Conservation (phyloP, 1,284 basidiomycete genomes). For the Phylloporus sp. region DNA sequence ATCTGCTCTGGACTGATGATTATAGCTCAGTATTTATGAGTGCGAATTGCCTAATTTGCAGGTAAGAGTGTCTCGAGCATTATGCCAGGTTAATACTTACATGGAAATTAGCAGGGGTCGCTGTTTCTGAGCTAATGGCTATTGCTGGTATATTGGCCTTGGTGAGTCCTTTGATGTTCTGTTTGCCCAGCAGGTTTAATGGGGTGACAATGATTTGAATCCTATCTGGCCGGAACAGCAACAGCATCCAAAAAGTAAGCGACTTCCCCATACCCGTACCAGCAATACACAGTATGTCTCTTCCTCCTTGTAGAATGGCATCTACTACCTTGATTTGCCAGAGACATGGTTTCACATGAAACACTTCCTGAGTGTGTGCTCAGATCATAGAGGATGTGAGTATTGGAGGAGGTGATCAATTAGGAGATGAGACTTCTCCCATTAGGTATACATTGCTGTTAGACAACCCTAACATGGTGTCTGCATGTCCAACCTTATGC, state of each 20-base stretch:
- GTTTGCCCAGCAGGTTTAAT: neutral
- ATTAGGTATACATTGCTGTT: too few relatives aligned
- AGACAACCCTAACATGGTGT: too few relatives aligned
- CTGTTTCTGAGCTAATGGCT: neutral
- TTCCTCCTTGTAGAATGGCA: neutral
- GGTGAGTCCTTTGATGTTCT: neutral
- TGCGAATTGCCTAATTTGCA: neutral
- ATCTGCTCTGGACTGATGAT: conserved; percentile 18
- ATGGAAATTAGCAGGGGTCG: neutral
- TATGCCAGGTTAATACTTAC: too few relatives aligned
- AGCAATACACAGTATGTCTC: neutral
- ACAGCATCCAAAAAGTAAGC: neutral
- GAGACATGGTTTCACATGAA: too few relatives aligned
- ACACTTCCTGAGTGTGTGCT: too few relatives aligned
- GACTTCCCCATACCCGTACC: neutral
- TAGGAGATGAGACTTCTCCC: too few relatives aligned
- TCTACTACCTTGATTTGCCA: too few relatives aligned
- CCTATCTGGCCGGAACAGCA: neutral
- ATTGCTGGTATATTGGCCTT: neutral
- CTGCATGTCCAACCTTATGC: too few relatives aligned
- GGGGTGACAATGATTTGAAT: neutral
- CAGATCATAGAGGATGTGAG: too few relatives aligned
- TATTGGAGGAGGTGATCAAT: too few relatives aligned
- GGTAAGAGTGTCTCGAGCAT: too few relatives aligned
- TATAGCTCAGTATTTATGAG: neutral